Evolutionary conservation across 139 green algal species (phyloP), one percentile per base, ranked within the genome.

Genomic region (Ettlia oleoabundans): DNA sequence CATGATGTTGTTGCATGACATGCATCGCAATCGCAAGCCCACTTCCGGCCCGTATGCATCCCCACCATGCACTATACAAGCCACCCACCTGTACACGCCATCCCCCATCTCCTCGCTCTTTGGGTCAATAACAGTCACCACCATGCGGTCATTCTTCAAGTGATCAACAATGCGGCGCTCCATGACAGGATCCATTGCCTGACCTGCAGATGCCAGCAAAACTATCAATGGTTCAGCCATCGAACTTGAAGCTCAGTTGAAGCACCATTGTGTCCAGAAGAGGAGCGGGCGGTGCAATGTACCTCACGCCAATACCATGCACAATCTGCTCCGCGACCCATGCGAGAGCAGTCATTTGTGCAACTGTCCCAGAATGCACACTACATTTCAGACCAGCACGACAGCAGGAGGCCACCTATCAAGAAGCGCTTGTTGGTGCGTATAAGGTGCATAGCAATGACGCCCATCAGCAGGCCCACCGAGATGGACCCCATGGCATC

Each of bases 21-120:
- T n/a, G n/a, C n/a, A n/a, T n/a, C n/a, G n/a, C n/a, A n/a, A 58
- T 15, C 47, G 15, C 47, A 15, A 58, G 47, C 47, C 47, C 47
- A 58, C 47, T 15, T 15, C 10, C 13, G 13, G 47, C 47, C 13
- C 47, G 47, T 15, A 10, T 15, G 15, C 47, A 58, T 24, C 13
- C 47, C 47, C 47, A 15, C 47, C 47, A 58, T 58, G 47, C 47
- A 24, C 13, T 58, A 10, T 58, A 15, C 47, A 10, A 58, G 15
- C 47, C 47, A 28, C 71, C 26, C 47, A 85, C 76, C 80, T 58
- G 86, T 89, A 97, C 41, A 94, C 86, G 40, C 89, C 87, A 9
- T 94, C 90, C 0, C 94, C 95, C 13, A 98, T 89, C 85, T 98
- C 94, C 84, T 98, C 95, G 53, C 80, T 94, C 88, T 96, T 97